Conservation (phyloP, 495 filamentous ascomycete species). For the Aspergillus affinis region DNA sequence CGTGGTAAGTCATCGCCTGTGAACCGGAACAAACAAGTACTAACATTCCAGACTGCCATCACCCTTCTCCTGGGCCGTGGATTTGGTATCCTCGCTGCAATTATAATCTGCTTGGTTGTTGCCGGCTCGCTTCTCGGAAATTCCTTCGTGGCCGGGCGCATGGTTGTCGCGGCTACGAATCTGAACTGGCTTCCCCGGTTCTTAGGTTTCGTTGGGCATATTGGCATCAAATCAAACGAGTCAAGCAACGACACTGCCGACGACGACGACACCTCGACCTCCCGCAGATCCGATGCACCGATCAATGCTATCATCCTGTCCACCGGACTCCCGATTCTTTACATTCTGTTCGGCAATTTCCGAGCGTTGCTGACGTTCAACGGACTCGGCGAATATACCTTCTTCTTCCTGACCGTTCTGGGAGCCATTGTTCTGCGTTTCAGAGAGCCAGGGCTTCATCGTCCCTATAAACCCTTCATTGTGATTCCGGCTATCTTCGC, state of each 20-base stretch:
- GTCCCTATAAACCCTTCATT: conserved; percentile 20
- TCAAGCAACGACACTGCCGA: not conserved
- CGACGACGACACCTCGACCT: too few species aligned
- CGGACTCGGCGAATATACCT: conserved; percentile 21
- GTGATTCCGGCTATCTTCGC: conserved; percentile 16
- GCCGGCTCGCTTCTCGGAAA: conserved; percentile 22
- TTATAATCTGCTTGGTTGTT: conserved; percentile 20
- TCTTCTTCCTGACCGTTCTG: conserved; percentile 23
- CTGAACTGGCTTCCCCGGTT: conserved; percentile 20
- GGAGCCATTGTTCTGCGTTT: conserved; percentile 20
- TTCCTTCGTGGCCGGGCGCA: conserved; percentile 23
- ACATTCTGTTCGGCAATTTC: conserved; percentile 23
- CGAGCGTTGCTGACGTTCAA: conserved; percentile 23
- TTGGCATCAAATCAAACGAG: conserved; percentile 6
- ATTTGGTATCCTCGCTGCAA: conserved; percentile 14
- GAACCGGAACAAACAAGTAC: not conserved
- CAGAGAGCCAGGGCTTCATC: conserved; percentile 15
- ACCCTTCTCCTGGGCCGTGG: conserved; percentile 18
- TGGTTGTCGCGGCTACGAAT: conserved; percentile 23
- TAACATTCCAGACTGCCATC: conserved; percentile 16
- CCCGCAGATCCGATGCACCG: conserved; percentile 16
- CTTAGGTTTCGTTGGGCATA: conserved; percentile 14
- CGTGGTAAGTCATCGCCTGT: conserved; percentile 11
- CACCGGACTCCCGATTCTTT: conserved; percentile 13
- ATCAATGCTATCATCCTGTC: conserved; percentile 23